These are phyloP conservation scores for Strobilomyces echinocephalus DNA, from an alignment of 768 basidiomycete species.

Conservation along the genomic window DNA sequence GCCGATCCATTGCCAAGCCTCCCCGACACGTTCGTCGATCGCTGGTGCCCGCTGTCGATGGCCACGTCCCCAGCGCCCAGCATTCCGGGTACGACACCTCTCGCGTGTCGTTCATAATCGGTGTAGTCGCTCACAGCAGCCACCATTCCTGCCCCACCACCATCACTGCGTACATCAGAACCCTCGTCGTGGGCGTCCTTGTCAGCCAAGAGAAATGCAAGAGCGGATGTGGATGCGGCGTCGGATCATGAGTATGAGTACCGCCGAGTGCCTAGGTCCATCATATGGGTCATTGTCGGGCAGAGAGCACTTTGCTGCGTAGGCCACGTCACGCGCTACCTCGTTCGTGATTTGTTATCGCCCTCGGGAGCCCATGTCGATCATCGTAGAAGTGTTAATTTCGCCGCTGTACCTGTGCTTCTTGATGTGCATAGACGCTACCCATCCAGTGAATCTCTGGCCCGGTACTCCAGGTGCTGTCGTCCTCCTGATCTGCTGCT, in stretches of 20 bases:
- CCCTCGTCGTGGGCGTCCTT: background rate
- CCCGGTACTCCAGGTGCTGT: background rate
- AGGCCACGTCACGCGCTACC: background rate
- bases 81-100: background rate
- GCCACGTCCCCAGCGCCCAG: no score
- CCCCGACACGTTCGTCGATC: background rate
- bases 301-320: background rate
- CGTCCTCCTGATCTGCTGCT: background rate
- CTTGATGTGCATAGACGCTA: background rate
- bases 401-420: background rate
- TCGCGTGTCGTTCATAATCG: background rate
- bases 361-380: background rate
- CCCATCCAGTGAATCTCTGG: slow-evolving; percentile 7
- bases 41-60: no score
- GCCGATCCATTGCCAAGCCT: background rate
- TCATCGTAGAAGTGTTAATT: background rate
- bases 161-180: background rate
- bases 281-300: background rate
- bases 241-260: background rate
- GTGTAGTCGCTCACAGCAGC: background rate
- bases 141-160: background rate
- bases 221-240: background rate
- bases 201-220: background rate
- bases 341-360: background rate
- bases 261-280: background rate